Evolutionary conservation across 2,329 filamentous ascomycete genomes (phyloP), one percentile per base, ranked within the genome.

Genomic region (Penicillium sclerotigenum): DNA sequence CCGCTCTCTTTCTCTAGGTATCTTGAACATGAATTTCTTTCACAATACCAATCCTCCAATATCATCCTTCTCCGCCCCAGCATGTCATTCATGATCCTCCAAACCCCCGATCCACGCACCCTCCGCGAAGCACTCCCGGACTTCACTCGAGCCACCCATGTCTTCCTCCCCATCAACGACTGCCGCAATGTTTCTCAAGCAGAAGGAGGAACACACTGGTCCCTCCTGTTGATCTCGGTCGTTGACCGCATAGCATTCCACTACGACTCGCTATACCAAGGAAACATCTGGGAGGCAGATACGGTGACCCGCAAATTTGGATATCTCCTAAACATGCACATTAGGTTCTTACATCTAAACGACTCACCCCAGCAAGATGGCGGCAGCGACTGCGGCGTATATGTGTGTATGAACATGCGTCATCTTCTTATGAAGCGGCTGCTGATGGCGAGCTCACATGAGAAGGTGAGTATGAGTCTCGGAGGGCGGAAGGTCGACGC

Each of bases 151-250:
- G 89, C 90, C 40, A 95, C 92, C 4, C 94, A 99, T 75, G 88
- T 97, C 65, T 99, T 99, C 77, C 84, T 99, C 3, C 94, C 94
- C 20, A 88, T 99, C 72, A 97, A 97, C 75, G 92, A 99, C 77
- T 89, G 87, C 66, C 82, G 83, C 45, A 90, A 91, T 64, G 84
- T 88, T 46, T 83, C 81, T 47, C 78, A 87, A 54, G 87, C 91
- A n/a, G 92, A 97, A 75, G 91, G 90, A 38, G 94, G 94, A 37
- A 89, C 88, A 3, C 94, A 99, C 73, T 99, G 94, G 94, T 96
- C 91, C 0, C 79, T 99, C 0, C 85, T 99, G 0, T 83, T 99
- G 2, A 92, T 99, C 31, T 91, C 87, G 13, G 83, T 91, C 38
- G 86, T 96, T 47, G 94, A 99, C 70, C 87, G 90, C 9, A 86